These are phyloP conservation scores for Pythium diclinum DNA, from an alignment of 352 stramenopile species.

Conservation along the genomic window DNA sequence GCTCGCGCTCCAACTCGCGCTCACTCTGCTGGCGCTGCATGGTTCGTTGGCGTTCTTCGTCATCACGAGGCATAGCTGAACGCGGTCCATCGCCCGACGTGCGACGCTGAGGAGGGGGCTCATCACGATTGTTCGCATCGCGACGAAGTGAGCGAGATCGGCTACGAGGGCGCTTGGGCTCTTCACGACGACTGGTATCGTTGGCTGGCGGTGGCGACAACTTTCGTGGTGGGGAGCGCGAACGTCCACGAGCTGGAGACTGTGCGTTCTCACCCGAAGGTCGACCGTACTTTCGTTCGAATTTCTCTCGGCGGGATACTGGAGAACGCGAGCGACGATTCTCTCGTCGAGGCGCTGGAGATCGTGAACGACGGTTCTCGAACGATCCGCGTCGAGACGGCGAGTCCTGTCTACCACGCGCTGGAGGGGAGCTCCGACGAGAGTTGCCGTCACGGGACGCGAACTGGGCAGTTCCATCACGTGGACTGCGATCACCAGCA, in stretches of 20 bases:
- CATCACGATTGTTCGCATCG: neutral
- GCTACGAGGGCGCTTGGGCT: neutral
- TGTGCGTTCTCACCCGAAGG: neutral
- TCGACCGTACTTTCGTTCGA: conserved; percentile 1
- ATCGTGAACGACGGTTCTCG: neutral
- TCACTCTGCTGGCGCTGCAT: neutral
- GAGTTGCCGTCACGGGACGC: neutral
- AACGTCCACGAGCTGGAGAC: neutral
- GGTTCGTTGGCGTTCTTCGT: neutral
- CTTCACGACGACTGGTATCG: neutral
- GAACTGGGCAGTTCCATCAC: neutral
- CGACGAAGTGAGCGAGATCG: neutral
- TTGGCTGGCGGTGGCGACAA: neutral
- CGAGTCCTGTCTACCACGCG: neutral
- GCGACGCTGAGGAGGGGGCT: neutral
- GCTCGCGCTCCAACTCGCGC: neutral
- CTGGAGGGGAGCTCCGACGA: neutral
- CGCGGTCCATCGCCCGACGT: neutral
- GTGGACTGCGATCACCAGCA: neutral
- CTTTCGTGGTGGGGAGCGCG: neutral
- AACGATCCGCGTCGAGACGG: neutral
- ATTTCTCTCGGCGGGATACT: neutral
- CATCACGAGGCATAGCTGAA: neutral
- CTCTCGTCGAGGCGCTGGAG: neutral
- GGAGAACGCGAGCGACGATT: neutral